Conservation (phyloP, 371 early-diverging fungal genomes). For the Mortierella sp. region DNA sequence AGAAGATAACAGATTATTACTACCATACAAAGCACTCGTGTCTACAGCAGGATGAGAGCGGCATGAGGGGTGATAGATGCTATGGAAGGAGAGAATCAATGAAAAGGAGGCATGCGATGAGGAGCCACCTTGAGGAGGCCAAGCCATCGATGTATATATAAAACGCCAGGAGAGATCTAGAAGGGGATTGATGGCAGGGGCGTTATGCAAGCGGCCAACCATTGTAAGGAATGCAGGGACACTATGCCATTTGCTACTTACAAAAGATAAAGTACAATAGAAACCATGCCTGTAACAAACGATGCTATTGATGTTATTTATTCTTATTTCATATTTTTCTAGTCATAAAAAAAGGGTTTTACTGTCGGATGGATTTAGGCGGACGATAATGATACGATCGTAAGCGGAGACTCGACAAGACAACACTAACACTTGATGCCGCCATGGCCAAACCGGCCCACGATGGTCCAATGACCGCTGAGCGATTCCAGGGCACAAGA, state of each 20-base stretch:
- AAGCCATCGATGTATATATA: background rate
- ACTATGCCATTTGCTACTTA: background rate
- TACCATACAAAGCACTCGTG: background rate
- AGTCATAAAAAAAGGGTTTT: no score
- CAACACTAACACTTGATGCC: conserved; percentile 80
- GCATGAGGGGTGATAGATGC: background rate
- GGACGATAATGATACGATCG: conserved; percentile 60
- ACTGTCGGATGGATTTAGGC: conserved; percentile 8
- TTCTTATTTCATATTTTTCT: background rate
- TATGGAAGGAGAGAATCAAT: background rate
- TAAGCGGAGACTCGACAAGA: conserved; percentile 76
- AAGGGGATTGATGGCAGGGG: background rate
- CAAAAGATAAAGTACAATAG: background rate
- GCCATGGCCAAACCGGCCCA: conserved; percentile 90
- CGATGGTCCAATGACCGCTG: conserved; percentile 71
- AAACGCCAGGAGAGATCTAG: background rate
- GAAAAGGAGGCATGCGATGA: background rate
- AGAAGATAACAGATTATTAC: background rate
- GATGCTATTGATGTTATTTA: background rate
- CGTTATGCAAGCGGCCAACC: background rate
- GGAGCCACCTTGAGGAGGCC: background rate
- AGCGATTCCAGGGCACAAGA: conserved; percentile 64
- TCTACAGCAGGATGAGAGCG: background rate
- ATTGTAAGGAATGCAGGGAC: background rate
- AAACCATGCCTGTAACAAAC: no score